Conservation (phyloP, 1,284 basidiomycete species). For the Trichosporon coremiiforme region DNA sequence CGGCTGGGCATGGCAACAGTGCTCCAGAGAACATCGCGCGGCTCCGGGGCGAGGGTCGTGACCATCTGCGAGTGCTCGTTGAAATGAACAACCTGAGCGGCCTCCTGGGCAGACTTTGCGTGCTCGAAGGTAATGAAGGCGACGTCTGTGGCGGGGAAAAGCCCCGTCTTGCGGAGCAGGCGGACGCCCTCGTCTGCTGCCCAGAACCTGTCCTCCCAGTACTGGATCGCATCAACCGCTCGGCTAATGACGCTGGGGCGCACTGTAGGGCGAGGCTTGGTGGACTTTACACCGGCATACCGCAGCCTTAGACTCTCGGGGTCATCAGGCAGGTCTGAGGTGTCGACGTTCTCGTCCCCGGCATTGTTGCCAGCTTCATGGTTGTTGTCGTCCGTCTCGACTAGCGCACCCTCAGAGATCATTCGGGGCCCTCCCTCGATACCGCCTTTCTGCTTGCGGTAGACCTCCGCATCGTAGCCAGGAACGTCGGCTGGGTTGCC, state of each 20-base stretch:
- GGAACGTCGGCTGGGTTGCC: conserved; percentile 78
- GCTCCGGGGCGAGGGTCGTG: conserved; percentile 84
- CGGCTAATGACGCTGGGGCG: conserved; percentile 45
- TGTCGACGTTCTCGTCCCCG: conserved; percentile 49
- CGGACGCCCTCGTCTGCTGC: conserved; percentile 72
- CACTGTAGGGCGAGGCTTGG: conserved; percentile 43
- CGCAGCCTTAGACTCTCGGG: conserved; percentile 30
- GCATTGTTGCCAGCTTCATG: conserved; percentile 7
- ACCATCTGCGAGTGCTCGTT: conserved; percentile 67
- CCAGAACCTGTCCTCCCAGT: conserved; percentile 73
- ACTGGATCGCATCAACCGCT: conserved; percentile 82
- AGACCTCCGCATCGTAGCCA: conserved; percentile 48
- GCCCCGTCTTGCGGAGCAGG: conserved; percentile 55
- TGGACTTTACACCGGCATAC: conserved; percentile 39
- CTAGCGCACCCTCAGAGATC: background rate
- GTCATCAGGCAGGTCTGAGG: conserved; percentile 20
- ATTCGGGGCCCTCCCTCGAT: background rate
- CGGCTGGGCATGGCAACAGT: conserved; percentile 72
- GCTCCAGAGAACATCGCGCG: conserved; percentile 92
- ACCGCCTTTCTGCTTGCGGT: conserved; percentile 25
- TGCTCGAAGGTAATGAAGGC: conserved; percentile 98
- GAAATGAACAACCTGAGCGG: conserved; percentile 80
- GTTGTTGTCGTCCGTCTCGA: conserved; percentile 6
- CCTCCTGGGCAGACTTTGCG: conserved; percentile 90
- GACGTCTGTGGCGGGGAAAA: conserved; percentile 74